phyloP scores from a whole-genome alignment of 139 green algal species.

The Microglena sp. region DNA sequence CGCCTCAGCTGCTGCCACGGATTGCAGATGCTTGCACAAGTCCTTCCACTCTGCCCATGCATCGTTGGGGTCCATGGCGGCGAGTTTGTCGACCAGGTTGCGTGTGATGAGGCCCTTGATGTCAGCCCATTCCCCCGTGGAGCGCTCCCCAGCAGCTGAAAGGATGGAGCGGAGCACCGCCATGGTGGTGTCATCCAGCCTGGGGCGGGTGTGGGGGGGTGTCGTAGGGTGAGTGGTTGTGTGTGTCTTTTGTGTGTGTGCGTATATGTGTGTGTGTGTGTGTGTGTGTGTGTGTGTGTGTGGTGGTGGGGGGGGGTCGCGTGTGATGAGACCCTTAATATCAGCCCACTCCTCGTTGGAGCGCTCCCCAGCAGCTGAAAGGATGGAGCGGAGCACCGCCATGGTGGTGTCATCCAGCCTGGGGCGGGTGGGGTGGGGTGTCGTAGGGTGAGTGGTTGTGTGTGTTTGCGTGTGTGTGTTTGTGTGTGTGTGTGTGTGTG shows the following conservation, averaged over 20 bases:
- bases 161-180: slow-evolving; percentile 26
- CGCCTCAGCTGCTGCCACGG: slow-evolving; percentile 8
- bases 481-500: no score
- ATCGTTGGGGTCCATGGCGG: slow-evolving; percentile 16
- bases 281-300: no score
- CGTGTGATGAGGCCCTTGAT: slow-evolving; percentile 13
- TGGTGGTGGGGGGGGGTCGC: no score
- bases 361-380: slow-evolving; percentile 22
- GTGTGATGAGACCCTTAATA: slow-evolving; percentile 10
- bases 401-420: slow-evolving; percentile 19
- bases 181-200: slow-evolving; percentile 18
- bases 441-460: no score
- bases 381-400: slow-evolving; percentile 23
- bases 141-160: slow-evolving; percentile 18
- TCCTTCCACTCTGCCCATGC: slow-evolving; percentile 35
- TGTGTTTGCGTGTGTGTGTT: no score
- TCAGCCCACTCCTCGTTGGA: slow-evolving; percentile 9
- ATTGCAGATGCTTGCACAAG: slow-evolving; percentile 12
- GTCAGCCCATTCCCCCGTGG: slow-evolving; percentile 9
- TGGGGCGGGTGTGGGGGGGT: no score
- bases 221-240: no score
- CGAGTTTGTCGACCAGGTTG: slow-evolving; percentile 18
- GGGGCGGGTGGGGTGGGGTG: no score
- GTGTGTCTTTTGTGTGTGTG: no score
- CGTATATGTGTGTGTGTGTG: no score